Base-by-base conservation (phyloP, 257 asterid species). In the Datura wrightii region DNA sequence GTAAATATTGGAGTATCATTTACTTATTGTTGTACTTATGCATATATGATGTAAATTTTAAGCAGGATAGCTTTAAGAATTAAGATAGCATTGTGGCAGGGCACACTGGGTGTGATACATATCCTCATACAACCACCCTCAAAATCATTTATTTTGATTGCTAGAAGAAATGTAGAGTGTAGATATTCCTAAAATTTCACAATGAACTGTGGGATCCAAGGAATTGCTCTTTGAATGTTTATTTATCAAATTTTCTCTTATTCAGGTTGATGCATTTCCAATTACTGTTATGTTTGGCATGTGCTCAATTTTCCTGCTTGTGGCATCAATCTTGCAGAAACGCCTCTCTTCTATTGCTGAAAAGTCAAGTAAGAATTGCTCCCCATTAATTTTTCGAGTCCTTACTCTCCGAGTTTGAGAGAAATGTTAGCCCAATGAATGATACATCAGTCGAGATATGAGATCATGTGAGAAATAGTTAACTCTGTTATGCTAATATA, bases 251-350 rank as follows among this genome's bases (percentile, higher is more conserved):
- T 78, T 76, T 50, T 52, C 82, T 52, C 58, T 31, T 50, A 14
- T 52, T 14, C 63, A 96, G 99, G 99, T 96, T 60, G 90, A 92
- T 81, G 97, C 95, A 13, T 96, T 93, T 92, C 99, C 99, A 86
- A 96, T 96, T 91, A 92, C 97, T 18, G 94, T 94, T 14, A 96
- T 96, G 99, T 94, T 96, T 13, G 98, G 98, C 39, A 96, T 96
- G 99, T 96, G 98, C 94, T 94, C 99, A 46, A 92, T 94, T 85
- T 96, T 96, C 92, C 97, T 96, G 82, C 92, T 96, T 56, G 88
- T 94, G 85, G 98, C 99, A 63, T 93, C 98, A 85, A 86, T 96
- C 88, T 90, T 94, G 80, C 99, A 96, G 86, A 91, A 94, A 80
- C 94, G 99, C 84, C 99, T 94, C 67, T 69, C 89, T 19, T 90